These are phyloP conservation scores for Sarcocystis neurona DNA, from an alignment of 169 alveolate genomes.

Conservation along the genomic window DNA sequence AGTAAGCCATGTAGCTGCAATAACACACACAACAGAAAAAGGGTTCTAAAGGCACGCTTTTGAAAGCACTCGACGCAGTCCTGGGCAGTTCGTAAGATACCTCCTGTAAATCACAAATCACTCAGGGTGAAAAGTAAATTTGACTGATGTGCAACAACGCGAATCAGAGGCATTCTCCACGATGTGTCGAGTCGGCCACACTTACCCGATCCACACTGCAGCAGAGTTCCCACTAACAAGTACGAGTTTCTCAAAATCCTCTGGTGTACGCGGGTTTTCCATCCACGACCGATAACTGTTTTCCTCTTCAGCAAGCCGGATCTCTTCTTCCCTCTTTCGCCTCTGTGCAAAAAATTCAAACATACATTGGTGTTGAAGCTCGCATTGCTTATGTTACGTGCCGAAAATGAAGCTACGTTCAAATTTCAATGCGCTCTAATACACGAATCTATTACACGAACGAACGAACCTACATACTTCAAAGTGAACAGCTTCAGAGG, in stretches of 20 bases:
- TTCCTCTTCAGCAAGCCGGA: neutral
- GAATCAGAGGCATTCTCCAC: neutral
- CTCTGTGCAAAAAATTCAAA: too few species aligned
- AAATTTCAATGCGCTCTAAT: too few species aligned
- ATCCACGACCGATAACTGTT: slow-evolving; percentile 27
- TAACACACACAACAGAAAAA: neutral
- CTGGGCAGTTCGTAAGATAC: neutral
- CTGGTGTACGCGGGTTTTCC: slow-evolving; percentile 63
- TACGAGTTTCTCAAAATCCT: slow-evolving; percentile 75
- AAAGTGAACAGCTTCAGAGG: too few species aligned
- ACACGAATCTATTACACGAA: too few species aligned
- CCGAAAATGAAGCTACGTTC: too few species aligned
- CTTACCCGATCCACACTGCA: slow-evolving; percentile 75
- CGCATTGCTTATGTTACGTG: too few species aligned
- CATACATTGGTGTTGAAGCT: too few species aligned
- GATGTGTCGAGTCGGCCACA: neutral
- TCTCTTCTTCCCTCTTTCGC: slow-evolving; percentile 19
- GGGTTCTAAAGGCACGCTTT: neutral
- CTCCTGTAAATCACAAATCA: neutral
- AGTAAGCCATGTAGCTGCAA: slow-evolving; percentile 74
- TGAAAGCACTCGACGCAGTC: neutral
- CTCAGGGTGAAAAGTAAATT: neutral
- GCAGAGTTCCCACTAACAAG: slow-evolving; percentile 74
- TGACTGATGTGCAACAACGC: neutral
- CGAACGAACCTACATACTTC: too few species aligned